A percentile compares a stretch with the other conserved stretches of the same genome.
These are phyloP conservation scores for Fusarium zealandicum DNA, from an alignment of 2,329 filamentous ascomycete species.

Conservation along the genomic window DNA sequence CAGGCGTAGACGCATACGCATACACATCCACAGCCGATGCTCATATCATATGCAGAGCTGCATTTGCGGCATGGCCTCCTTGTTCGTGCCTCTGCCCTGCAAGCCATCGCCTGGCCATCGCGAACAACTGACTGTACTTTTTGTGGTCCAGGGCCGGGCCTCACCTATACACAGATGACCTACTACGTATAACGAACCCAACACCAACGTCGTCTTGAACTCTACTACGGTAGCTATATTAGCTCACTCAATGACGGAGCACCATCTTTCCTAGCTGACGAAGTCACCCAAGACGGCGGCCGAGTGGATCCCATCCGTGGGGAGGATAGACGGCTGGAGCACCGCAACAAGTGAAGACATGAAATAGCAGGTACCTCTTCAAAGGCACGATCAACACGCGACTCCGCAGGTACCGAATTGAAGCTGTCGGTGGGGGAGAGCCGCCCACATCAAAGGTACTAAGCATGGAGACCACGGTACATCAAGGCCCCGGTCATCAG, in stretches of 20 bases:
- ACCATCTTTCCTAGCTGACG: conserved; percentile 23
- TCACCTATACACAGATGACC: no score
- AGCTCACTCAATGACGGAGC: conserved; percentile 20
- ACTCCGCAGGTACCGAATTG: conserved; percentile 25
- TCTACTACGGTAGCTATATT: conserved; percentile 14
- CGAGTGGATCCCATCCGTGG: conserved; percentile 30
- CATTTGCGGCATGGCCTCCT: conserved; percentile 17
- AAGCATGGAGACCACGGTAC: background rate
- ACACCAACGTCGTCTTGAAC: conserved; percentile 14
- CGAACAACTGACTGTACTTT: no score
- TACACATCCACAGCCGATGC: conserved; percentile 16
- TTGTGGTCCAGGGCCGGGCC: no score
- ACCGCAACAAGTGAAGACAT: conserved; percentile 11
- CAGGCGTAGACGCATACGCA: conserved; percentile 14
- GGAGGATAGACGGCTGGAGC: conserved; percentile 25
- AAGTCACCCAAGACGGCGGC: conserved; percentile 23
- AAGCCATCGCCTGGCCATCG: background rate
- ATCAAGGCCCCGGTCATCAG: conserved; percentile 1
- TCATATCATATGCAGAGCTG: conserved; percentile 26
- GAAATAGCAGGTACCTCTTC: conserved; percentile 13
- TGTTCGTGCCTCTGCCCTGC: conserved; percentile 5
- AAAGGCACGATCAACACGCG: conserved; percentile 20
- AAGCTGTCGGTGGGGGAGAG: conserved; percentile 25
- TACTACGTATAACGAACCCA: no score
- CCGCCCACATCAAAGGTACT: conserved; percentile 11